Percentiles rank a stretch among this genome's conserved stretches.
phyloP scores from a whole-genome alignment of 2,329 filamentous ascomycete species.

The Ceratocystis cubensis region DNA sequence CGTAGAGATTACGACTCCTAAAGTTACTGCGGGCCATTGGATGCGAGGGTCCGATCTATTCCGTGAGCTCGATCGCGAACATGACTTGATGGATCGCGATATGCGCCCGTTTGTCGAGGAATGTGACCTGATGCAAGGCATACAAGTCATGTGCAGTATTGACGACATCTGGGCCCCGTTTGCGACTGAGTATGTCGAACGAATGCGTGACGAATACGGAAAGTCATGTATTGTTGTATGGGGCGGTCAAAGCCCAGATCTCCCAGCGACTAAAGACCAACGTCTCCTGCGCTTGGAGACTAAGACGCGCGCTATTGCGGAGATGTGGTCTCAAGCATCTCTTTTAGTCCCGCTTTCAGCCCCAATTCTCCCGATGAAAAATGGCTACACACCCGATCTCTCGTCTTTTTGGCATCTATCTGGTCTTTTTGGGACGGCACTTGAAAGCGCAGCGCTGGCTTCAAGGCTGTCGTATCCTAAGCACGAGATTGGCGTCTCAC shows the following conservation, averaged over 20 bases:
- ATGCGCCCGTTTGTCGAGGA: slow-evolving; percentile 81
- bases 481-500: slow-evolving; percentile 33
- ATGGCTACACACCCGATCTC: slow-evolving; percentile 39
- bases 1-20: slow-evolving; percentile 43
- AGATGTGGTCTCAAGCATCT: slow-evolving; percentile 58
- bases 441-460: slow-evolving; percentile 69
- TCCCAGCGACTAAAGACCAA: not conserved
- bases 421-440: slow-evolving; percentile 58
- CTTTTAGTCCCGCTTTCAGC: slow-evolving; percentile 65
- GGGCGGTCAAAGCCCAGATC: slow-evolving; percentile 53
- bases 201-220: slow-evolving; percentile 77
- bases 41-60: slow-evolving; percentile 64
- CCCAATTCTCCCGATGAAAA: slow-evolving; percentile 40
- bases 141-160: slow-evolving; percentile 60
- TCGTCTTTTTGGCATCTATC: slow-evolving; percentile 67
- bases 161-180: slow-evolving; percentile 80
- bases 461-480: slow-evolving; percentile 48
- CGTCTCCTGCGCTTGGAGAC: slow-evolving; percentile 54
- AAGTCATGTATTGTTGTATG: slow-evolving; percentile 81
- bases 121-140: slow-evolving; percentile 78
- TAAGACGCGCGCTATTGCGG: slow-evolving; percentile 56
- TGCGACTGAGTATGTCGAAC: slow-evolving; percentile 58
- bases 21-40: slow-evolving; percentile 72
- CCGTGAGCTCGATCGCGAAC: slow-evolving; percentile 57
- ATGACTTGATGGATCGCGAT: slow-evolving; percentile 84